These are phyloP conservation scores for Citrus medica DNA, from an alignment of 345 rosid species.

Conservation along the genomic window DNA sequence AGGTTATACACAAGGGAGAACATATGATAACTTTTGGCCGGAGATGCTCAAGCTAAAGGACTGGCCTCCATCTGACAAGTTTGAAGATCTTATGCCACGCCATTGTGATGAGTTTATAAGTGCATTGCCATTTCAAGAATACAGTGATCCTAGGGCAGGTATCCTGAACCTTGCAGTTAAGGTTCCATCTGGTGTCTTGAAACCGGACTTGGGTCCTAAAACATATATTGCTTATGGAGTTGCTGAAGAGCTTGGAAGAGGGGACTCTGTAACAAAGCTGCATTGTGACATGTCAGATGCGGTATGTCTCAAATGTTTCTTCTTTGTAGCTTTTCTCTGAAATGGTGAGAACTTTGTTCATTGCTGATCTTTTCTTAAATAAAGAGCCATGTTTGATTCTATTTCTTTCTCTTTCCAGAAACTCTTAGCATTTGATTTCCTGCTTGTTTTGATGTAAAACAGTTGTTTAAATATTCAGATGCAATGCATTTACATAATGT, in stretches of 20 bases:
- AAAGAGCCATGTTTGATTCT: neutral
- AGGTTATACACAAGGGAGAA: constrained; percentile 79
- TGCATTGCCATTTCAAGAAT: constrained; percentile 80
- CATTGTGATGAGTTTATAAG: constrained; percentile 85
- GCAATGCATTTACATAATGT: no score
- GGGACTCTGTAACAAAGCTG: constrained; percentile 93
- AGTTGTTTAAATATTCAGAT: neutral
- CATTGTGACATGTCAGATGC: constrained; percentile 96
- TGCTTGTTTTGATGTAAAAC: neutral
- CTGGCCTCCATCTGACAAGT: constrained; percentile 95
- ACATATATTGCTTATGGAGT: constrained; percentile 87
- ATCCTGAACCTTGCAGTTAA: constrained; percentile 76
- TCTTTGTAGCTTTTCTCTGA: neutral
- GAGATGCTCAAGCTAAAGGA: constrained; percentile 94
- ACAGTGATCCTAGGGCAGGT: constrained; percentile 70
- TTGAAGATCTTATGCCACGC: constrained; percentile 83
- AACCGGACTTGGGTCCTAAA: constrained; percentile 95
- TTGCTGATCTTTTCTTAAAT: neutral
- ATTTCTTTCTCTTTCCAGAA: neutral
- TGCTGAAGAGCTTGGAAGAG: constrained; percentile 79
- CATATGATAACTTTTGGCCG: constrained; percentile 75
- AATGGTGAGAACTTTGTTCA: neutral
- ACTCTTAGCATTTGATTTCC: neutral
- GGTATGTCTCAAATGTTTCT: constrained; percentile 36
- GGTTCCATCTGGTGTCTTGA: constrained; percentile 55